Percentiles rank a stretch among this genome's conserved stretches.
phyloP scores from a whole-genome alignment of 2,329 filamentous ascomycete species.

The Aspergillus pseudoterreus region DNA sequence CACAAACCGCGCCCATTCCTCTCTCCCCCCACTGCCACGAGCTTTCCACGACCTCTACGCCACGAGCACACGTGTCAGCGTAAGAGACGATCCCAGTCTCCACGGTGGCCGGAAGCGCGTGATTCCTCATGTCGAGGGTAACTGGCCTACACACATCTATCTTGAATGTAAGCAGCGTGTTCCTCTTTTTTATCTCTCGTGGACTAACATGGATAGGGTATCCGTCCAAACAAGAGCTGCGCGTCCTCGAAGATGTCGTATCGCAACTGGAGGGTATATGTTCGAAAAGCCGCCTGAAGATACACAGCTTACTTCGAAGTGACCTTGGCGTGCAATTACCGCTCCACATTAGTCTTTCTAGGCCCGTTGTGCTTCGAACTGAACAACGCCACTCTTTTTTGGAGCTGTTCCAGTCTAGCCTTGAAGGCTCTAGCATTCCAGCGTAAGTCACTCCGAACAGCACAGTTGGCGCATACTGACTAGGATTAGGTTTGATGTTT shows the following conservation, averaged over 20 bases:
- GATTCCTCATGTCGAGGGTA: conserved; percentile 79
- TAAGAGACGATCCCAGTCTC: conserved; percentile 74
- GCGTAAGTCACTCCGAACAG: conserved; percentile 36
- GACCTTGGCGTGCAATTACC: conserved; percentile 75
- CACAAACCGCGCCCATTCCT: conserved; percentile 13
- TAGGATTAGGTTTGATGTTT: conserved; percentile 46
- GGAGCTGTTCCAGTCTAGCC: conserved; percentile 46
- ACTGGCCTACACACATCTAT: conserved; percentile 92
- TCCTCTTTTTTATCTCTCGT: neutral
- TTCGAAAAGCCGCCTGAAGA: conserved; percentile 37
- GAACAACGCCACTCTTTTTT: conserved; percentile 69
- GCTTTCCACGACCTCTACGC: conserved; percentile 89
- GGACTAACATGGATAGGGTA: conserved; percentile 32
- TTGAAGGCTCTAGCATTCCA: conserved; percentile 42
- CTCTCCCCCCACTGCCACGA: conserved; percentile 70
- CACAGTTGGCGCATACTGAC: conserved; percentile 1
- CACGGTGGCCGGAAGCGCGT: conserved; percentile 81
- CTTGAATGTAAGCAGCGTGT: conserved; percentile 71
- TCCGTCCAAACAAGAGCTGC: conserved; percentile 35
- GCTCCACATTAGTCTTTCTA: conserved; percentile 86
- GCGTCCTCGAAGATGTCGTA: conserved; percentile 28
- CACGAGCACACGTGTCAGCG: conserved; percentile 71
- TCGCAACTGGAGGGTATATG: conserved; percentile 31
- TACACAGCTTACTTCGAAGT: conserved; percentile 70
- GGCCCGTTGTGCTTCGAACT: conserved; percentile 70